Base-by-base conservation (phyloP, 805 yeast species). In the Ogataea chonburiensis region DNA sequence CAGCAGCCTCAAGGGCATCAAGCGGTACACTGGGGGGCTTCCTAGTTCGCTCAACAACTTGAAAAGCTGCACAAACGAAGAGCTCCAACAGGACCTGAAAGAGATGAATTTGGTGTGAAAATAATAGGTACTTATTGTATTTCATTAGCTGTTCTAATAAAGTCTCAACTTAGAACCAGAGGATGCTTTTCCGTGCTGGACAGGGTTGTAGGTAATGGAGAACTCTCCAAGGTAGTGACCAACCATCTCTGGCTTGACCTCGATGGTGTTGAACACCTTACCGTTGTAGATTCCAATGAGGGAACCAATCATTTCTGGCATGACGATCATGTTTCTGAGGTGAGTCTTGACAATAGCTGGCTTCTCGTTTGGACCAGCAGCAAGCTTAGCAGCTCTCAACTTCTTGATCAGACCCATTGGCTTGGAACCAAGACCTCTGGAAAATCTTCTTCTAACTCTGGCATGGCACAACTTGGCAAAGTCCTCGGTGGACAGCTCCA, bases 151-250 rank as follows among this genome's bases (percentile, higher is more conserved):
- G 42, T 35, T 43, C 51, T 57, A 61, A 53, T 61, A 60, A 49
- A 60, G 59, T 54, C 50, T 61, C 53, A 61, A 56, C 53, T 60
- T 59, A 29, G 64, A 55, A 56, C 64, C 66, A 42, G 56, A 50
- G 45, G 64, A 52, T 42, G 64, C 54, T 54, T 60, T 61, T 83
- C 97, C 97, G 81, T 94, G 99, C 81, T 95, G 87, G 70, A 91
- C 97, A 69, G 99, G 98, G 73, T 95, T 86, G 81, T 93, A 93
- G 63, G 98, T 79, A 75, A 93, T 93, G 66, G 98, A 91, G 87
- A 93, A 93, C 80, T 93, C 99, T 78, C 97, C 99, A 65, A 93
- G 86, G 94, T 93, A 93, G 85, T 91, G 96, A 70, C 98, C 98
- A 69, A 91, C 89, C 98, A 93, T 93, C 80, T 93, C 99, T 66